A percentile compares a stretch with the other conserved stretches of the same genome.
Evolutionary conservation across 2,329 filamentous ascomycete genomes (phyloP).

Genomic region (Phoma herbarum): DNA sequence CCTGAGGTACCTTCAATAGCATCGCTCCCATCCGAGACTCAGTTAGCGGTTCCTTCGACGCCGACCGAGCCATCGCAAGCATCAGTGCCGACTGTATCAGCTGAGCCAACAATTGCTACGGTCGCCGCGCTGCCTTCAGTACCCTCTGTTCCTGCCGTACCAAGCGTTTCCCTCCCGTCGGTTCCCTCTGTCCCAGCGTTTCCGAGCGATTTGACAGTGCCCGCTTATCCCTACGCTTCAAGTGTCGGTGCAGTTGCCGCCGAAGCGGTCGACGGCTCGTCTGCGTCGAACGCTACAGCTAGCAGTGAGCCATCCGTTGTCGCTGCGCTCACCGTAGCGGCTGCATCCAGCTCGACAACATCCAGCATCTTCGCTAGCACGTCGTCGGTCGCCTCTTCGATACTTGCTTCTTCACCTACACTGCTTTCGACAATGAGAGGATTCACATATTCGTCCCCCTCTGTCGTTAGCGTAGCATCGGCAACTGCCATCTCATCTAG

Average conservation of each 20-base stretch:
- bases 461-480: background rate
- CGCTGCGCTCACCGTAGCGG: conserved; percentile 11
- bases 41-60: background rate
- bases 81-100: background rate
- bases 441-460: conserved; percentile 5
- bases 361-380: conserved; percentile 10
- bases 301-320: conserved; percentile 18
- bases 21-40: conserved; percentile 11
- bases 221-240: conserved; percentile 46
- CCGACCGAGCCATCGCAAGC: background rate
- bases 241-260: conserved; percentile 19
- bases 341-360: background rate
- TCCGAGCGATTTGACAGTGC: conserved; percentile 47
- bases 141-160: conserved; percentile 28
- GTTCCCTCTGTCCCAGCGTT: conserved; percentile 38
- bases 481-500: conserved; percentile 8
- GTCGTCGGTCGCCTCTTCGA: conserved; percentile 9
- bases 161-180: conserved; percentile 23
- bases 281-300: conserved; percentile 11
- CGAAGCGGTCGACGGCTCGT: conserved; percentile 20
- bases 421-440: conserved; percentile 7
- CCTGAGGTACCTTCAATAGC: conserved; percentile 7
- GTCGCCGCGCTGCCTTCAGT: conserved; percentile 14
- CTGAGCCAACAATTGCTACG: conserved; percentile 2
- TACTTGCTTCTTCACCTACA: conserved; percentile 9